Evolutionary conservation across 306 rosid genomes (phyloP), one percentile per base, ranked within the genome.

Genomic region (Cicer yamashitae): DNA sequence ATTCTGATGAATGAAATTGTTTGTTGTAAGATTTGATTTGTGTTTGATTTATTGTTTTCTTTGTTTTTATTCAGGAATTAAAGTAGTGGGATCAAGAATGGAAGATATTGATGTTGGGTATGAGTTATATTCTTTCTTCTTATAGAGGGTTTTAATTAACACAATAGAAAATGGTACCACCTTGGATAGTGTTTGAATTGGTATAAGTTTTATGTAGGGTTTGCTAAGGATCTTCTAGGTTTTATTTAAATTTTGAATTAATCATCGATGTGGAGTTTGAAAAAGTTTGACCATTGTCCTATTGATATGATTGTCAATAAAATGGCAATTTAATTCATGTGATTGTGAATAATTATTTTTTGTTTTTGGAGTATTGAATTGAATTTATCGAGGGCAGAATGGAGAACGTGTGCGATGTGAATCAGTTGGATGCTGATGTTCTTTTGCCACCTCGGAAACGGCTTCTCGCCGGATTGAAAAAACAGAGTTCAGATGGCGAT

Each of bases 371-470:
- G 75, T 77, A 70, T 66, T 73, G 59, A 70, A 30, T 67, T 66
- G 71, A 72, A 54, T 71, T 70, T 63, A 71, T 81, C 64, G 75
- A 25, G 85, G 73, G 81, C 85, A 85, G 67, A 38, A 94, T 94
- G 98, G 96, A 91, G 84, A 94, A 94, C 57, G 76, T 62, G 70
- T 91, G 92, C 14, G 96, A 92, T 71, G 91, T 80, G 39, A 86
- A 76, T 73, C 97, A 88, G 76, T 87, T 90, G 85, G 97, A 94
- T 75, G 85, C 96, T 18, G 98, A 91, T 78, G 98, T 92, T 58
- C 94, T 94, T 78, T 76, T 91, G 78, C 98, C 98, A 70, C 98
- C 98, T 17, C 89, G 98, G 50, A 94, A 94, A 82, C 97, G 97
- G 30, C 92, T 94, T 60, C 93, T 94, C 11, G 98, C 98, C 15